Conservation (phyloP, 768 basidiomycete genomes). For the Leccinellum rugosiceps region DNA sequence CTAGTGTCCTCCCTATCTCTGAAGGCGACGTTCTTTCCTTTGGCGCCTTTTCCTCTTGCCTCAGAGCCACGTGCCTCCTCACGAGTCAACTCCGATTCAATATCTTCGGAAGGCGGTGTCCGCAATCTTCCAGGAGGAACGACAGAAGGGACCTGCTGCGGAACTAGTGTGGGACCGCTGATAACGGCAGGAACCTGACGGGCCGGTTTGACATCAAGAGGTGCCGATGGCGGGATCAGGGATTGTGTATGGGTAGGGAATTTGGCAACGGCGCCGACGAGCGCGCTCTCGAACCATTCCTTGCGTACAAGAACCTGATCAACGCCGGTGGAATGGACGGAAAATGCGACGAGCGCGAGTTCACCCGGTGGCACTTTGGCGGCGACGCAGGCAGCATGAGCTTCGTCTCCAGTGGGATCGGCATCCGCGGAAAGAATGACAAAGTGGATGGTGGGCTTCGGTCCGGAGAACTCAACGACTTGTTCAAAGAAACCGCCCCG, state of each 20-base stretch:
- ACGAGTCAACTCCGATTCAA: conserved; percentile 59
- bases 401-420: conserved; percentile 79
- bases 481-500: conserved; percentile 73
- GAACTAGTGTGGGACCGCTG: conserved; percentile 16
- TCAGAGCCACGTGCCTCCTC: conserved; percentile 57
- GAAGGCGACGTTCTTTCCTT: conserved; percentile 59
- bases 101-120: conserved; percentile 74
- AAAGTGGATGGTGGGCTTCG: conserved; percentile 85
- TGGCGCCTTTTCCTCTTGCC: conserved; percentile 45
- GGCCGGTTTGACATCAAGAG: conserved; percentile 19
- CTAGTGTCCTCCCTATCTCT: conserved; percentile 54
- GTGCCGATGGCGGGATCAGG: conserved; percentile 19
- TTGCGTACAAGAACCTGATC: conserved; percentile 84
- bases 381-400: conserved; percentile 78
- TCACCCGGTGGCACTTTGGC: conserved; percentile 76
- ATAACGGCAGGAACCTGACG: conserved; percentile 30
- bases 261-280: conserved; percentile 39
- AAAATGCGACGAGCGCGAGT: conserved; percentile 80
- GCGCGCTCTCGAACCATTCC: conserved; percentile 79
- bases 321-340: conserved; percentile 86
- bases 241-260: conserved; percentile 48
- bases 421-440: conserved; percentile 84
- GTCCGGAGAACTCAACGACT: conserved; percentile 77
- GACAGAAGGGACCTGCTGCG: conserved; percentile 16
- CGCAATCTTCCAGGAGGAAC: conserved; percentile 46